phyloP scores from a whole-genome alignment of 129 eudicot species.

The Oenanthe sinensis region DNA sequence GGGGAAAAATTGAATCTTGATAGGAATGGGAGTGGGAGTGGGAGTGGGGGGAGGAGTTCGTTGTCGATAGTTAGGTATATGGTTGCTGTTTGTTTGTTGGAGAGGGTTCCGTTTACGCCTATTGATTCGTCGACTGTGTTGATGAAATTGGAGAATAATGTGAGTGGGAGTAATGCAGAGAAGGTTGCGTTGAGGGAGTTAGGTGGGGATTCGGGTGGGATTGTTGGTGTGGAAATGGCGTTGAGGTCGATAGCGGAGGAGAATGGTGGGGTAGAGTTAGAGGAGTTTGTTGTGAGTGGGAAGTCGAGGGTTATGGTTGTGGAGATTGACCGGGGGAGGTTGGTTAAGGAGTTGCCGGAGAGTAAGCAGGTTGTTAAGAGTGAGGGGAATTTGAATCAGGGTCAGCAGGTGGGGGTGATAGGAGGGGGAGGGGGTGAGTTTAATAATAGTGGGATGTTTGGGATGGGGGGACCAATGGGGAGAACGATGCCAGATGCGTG shows the following conservation, averaged over 20 bases:
- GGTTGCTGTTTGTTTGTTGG: conserved; percentile 80
- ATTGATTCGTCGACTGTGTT: conserved; percentile 67
- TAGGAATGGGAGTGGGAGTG: conserved; percentile 27
- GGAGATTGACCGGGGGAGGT: conserved; percentile 63
- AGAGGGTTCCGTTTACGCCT: conserved; percentile 73
- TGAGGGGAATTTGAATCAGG: conserved; percentile 18
- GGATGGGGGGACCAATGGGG: conserved; percentile 20
- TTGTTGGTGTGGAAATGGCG: conserved; percentile 78
- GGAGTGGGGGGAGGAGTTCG: conserved; percentile 8
- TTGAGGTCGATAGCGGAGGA: conserved; percentile 84
- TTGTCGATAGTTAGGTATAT: conserved; percentile 60
- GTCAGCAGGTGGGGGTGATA: conserved; percentile 9
- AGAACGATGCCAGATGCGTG: conserved; percentile 47
- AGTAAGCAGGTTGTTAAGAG: conserved; percentile 39
- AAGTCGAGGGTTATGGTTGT: conserved; percentile 77
- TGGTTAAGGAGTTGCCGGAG: conserved; percentile 80
- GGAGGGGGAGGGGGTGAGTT: conserved; percentile 16
- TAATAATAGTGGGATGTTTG: conserved; percentile 22
- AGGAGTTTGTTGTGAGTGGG: conserved; percentile 58
- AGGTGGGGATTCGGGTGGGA: conserved; percentile 57
- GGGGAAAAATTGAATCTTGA: conserved; percentile 25
- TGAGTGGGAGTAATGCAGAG: conserved; percentile 40
- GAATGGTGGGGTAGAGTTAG: conserved; percentile 65
- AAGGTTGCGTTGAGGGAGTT: conserved; percentile 64
- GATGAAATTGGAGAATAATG: conserved; percentile 68